Conservation (phyloP, 768 basidiomycete genomes). For the Tulasnella sp. region DNA sequence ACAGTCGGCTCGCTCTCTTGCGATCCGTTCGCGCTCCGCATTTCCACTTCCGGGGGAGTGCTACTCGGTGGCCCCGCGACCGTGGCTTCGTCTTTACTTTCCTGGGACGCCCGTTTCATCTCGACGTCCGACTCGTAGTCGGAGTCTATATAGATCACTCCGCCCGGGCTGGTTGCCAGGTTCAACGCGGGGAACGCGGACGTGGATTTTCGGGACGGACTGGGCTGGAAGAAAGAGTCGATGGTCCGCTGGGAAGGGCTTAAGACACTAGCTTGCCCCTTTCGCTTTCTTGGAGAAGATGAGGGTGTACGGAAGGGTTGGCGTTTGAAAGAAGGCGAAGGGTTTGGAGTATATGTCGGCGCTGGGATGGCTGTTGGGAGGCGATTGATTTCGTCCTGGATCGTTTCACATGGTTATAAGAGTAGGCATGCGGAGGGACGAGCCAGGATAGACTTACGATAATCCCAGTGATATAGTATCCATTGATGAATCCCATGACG, state of each 20-base stretch:
- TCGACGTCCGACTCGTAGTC: neutral
- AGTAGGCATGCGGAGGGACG: too few species aligned
- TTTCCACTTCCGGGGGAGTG: neutral
- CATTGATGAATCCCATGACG: slow-evolving; percentile 27
- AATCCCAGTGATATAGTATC: slow-evolving; percentile 24
- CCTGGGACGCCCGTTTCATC: neutral
- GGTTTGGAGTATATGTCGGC: neutral
- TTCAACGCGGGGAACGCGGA: neutral
- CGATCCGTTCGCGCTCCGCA: neutral
- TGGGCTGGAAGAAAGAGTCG: neutral
- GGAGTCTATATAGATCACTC: neutral
- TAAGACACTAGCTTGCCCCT: neutral
- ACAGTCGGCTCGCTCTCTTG: neutral
- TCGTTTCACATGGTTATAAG: too few species aligned
- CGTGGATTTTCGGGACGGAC: neutral
- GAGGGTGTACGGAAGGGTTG: neutral
- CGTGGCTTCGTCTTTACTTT: neutral
- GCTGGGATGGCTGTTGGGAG: neutral
- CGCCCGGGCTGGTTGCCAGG: neutral
- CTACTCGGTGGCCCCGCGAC: neutral
- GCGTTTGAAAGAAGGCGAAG: neutral
- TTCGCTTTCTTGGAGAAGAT: neutral
- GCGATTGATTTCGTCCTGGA: slow-evolving; percentile 26
- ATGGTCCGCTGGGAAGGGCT: neutral
- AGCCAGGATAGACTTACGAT: slow-evolving; percentile 26